A percentile compares a stretch with the other conserved stretches of the same genome.
Evolutionary conservation across 208 protist genomes (phyloP).

Genomic region (Leishmania martiniquensis): DNA sequence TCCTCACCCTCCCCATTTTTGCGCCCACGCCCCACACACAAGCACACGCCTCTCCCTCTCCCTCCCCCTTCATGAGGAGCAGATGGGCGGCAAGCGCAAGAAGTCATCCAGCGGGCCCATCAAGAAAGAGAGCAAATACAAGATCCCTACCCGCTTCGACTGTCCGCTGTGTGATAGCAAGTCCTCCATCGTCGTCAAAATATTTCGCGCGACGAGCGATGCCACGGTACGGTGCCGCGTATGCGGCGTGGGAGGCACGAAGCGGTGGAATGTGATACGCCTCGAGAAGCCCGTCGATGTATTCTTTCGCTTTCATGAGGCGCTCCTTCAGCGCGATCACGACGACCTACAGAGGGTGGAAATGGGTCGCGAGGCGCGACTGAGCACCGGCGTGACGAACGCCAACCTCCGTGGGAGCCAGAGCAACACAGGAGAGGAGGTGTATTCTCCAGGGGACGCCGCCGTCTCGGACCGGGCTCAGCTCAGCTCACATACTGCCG

Average conservation of each 20-base stretch:
- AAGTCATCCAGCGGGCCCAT: conserved; percentile 74
- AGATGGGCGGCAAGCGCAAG: conserved; percentile 88
- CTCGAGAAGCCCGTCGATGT: conserved; percentile 87
- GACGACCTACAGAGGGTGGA: conserved; percentile 54
- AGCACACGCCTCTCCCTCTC: background rate
- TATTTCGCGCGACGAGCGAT: conserved; percentile 48
- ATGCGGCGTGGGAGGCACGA: conserved; percentile 56
- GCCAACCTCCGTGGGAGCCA: background rate
- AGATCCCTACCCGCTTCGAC: conserved; percentile 88
- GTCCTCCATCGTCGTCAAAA: conserved; percentile 71
- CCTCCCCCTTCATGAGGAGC: background rate
- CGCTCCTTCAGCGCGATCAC: conserved; percentile 70
- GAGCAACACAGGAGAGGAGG: background rate
- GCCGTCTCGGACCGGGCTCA: background rate
- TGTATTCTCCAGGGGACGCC: background rate
- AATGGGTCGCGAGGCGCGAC: conserved; percentile 24
- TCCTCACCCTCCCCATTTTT: background rate
- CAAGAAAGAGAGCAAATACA: conserved; percentile 94
- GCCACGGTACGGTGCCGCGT: conserved; percentile 74
- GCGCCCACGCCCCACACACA: background rate
- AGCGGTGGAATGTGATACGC: conserved; percentile 56
- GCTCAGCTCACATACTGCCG: background rate
- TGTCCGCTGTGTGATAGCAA: conserved; percentile 91
- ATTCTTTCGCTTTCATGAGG: conserved; percentile 90
- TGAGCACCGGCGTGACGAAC: conserved; percentile 8